A percentile compares a stretch with the other conserved stretches of the same genome.
Evolutionary conservation across 768 basidiomycete species (phyloP).

Genomic region (Suillus lakei): DNA sequence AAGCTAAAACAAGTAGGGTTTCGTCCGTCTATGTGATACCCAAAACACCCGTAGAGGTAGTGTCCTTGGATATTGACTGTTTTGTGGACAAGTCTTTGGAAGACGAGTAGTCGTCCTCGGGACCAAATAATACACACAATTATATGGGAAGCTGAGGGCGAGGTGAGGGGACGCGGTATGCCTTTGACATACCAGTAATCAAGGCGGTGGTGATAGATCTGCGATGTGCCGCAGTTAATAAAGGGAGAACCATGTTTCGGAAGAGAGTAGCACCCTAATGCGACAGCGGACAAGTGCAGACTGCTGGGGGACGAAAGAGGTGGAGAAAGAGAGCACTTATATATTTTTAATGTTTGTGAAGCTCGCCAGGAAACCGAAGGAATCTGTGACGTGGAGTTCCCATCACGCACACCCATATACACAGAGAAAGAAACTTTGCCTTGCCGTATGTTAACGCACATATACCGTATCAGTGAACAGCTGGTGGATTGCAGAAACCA

Average conservation of each 20-base stretch:
- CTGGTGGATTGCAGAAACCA: neutral
- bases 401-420: neutral
- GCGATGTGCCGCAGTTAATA: conserved; percentile 30
- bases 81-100: conserved; percentile 10
- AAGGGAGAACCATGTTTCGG: conserved; percentile 26
- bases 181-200: conserved; percentile 23
- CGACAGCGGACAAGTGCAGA: neutral
- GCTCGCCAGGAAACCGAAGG: neutral
- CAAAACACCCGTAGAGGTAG: too few species aligned
- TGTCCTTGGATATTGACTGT: conserved; percentile 5
- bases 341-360: neutral
- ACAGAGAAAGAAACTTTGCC: neutral
- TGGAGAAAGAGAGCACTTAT: neutral
- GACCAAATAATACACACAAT: conserved; percentile 25
- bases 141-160: conserved; percentile 7
- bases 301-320: neutral
- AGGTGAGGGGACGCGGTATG: neutral
- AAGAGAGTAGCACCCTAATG: neutral
- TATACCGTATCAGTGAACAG: neutral
- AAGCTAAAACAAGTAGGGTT: neutral
- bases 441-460: neutral
- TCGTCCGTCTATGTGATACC: too few species aligned
- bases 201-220: conserved; percentile 32
- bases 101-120: conserved; percentile 3
- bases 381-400: too few species aligned